Conservation (phyloP, 108 stramenopile genomes). For the Skeletonema grethae region DNA sequence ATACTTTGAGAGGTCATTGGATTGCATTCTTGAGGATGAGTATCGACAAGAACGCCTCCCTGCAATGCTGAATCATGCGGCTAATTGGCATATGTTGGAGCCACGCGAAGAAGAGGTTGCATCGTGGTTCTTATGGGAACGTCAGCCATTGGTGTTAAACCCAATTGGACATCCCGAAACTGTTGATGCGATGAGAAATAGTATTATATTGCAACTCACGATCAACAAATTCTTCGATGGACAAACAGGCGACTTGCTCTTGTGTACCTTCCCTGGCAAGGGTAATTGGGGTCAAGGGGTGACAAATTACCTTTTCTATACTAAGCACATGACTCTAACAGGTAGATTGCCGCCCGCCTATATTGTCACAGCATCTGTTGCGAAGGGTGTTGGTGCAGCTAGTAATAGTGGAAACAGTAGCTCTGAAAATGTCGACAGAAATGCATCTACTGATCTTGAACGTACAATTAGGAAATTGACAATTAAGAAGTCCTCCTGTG, state of each 20-base stretch:
- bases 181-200: conserved; percentile 9
- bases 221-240: conserved; percentile 23
- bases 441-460: not conserved
- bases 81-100: conserved; percentile 11
- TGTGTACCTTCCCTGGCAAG: not conserved
- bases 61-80: conserved; percentile 17
- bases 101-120: conserved; percentile 15
- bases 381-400: not conserved
- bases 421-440: not conserved
- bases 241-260: not conserved
- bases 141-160: not conserved
- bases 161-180: conserved; percentile 1
- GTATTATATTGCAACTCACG: conserved; percentile 22
- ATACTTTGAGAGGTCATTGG: conserved; percentile 1
- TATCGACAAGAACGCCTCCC: conserved; percentile 15
- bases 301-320: conserved; percentile 13
- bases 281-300: not conserved
- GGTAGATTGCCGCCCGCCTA: conserved; percentile 15
- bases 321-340: not conserved
- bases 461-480: conserved; percentile 10
- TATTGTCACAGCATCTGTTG: conserved; percentile 19
- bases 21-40: conserved; percentile 11
- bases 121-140: conserved; percentile 21
- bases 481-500: conserved; percentile 18
- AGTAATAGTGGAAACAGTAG: conserved; percentile 3